These are phyloP conservation scores for Nasturtium officinale DNA, from an alignment of 345 rosid species.

Conservation along the genomic window DNA sequence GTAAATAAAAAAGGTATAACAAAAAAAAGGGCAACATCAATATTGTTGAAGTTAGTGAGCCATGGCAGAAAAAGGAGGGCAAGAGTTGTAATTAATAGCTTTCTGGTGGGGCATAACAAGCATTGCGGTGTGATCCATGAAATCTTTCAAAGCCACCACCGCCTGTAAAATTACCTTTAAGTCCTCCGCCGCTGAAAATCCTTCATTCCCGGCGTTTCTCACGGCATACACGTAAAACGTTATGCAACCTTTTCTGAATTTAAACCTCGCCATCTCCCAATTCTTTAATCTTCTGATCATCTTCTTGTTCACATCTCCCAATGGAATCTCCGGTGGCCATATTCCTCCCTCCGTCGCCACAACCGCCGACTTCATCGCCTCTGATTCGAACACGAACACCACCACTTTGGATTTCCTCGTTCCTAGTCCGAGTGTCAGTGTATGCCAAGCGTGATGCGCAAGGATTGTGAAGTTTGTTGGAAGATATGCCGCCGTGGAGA, in stretches of 20 bases:
- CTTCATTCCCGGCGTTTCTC: constrained; percentile 54
- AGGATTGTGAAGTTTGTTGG: constrained; percentile 95
- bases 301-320: constrained; percentile 88
- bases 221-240: constrained; percentile 96
- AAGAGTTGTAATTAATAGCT: constrained; percentile 57
- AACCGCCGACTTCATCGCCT: constrained; percentile 55
- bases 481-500: constrained; percentile 78
- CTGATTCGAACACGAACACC: constrained; percentile 83
- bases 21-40: background rate
- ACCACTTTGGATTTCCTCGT: constrained; percentile 83
- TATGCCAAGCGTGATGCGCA: constrained; percentile 98
- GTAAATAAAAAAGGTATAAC: background rate
- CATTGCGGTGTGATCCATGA: constrained; percentile 97
- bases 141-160: constrained; percentile 85
- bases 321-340: constrained; percentile 87
- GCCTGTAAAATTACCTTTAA: constrained; percentile 74
- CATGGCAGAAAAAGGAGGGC: constrained; percentile 68
- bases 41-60: constrained; percentile 53
- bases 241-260: constrained; percentile 93
- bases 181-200: constrained; percentile 79
- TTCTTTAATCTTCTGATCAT: constrained; percentile 63
- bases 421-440: constrained; percentile 86
- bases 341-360: constrained; percentile 46
- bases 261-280: constrained; percentile 90
- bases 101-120: constrained; percentile 92